Evolutionary conservation across 768 basidiomycete genomes (phyloP).

Genomic region (Naganishia onofrii): DNA sequence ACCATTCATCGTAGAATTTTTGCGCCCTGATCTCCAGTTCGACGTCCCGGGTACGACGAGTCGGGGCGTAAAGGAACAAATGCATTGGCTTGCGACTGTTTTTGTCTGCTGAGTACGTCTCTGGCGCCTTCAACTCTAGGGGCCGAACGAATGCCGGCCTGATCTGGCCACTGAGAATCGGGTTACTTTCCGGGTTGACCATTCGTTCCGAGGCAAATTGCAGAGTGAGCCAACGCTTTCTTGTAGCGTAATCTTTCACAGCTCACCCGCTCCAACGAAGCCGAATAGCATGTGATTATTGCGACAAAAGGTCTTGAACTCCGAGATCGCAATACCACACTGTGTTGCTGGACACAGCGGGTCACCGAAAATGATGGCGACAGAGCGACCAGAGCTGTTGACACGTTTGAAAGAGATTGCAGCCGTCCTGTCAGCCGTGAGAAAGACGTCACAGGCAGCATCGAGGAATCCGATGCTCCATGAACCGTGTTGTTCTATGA

Average conservation of each 20-base stretch:
- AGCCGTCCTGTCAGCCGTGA: background rate
- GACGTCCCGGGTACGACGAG: background rate
- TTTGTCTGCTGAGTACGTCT: background rate
- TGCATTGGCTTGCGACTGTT: background rate
- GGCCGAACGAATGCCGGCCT: background rate
- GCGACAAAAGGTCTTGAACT: background rate
- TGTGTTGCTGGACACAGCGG: background rate
- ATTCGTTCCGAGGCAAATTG: background rate
- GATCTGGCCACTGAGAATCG: background rate
- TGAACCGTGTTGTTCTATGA: background rate
- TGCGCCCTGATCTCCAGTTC: conserved; percentile 7
- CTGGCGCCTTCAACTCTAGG: background rate
- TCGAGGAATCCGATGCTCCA: background rate
- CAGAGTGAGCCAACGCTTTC: background rate
- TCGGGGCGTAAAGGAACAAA: background rate
- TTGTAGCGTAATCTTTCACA: background rate
- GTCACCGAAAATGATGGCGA: background rate
- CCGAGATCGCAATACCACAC: background rate
- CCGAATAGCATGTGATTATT: background rate
- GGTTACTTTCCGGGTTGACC: background rate
- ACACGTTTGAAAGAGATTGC: background rate
- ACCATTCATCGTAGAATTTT: conserved; percentile 9
- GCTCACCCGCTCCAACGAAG: background rate
- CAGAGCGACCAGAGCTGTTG: background rate
- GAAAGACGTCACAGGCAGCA: background rate